Evolutionary conservation across 2,329 filamentous ascomycete species (phyloP), one percentile per base, ranked within the genome.

Genomic region (Neopestalotiopsis rosae): DNA sequence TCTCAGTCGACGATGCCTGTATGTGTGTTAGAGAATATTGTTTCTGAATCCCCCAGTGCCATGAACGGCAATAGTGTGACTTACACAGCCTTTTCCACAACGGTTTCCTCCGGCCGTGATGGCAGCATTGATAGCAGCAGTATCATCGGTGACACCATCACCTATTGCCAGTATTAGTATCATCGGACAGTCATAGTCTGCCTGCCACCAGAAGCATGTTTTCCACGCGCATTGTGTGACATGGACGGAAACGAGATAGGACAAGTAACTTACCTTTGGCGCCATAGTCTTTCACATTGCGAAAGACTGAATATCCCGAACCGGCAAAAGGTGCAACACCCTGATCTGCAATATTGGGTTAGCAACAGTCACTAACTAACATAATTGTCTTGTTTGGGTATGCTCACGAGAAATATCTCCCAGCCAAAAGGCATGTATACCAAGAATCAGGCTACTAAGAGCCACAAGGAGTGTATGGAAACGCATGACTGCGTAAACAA

Each of bases 241-340:
- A 12, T 30, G 30, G 30, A 28, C 4, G 13, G 17, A 24, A 12
- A 4, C 3, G n/a, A 30, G 28, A n/a, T 62, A 10, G 38, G 28
- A 30, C 32, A n/a, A 38, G 32, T 56, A n/a, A 72, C 77, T 9
- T 63, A 80, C 81, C 83, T 70, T 74, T 80, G 63, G 83, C 83
- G 61, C 84, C 84, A 69, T 82, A 86, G 76, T 84, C 83, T 73
- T 78, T 83, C 28, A 85, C 84, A 69, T 85, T 85, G 61, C 84
- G 81, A 70, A 84, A 86, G 5, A 85, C 81, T n/a, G 78, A 75
- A 67, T 84, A 85, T 38, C 78, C 80, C 17, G 74, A 65, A 5
- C 73, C 76, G 57, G 79, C 82, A 74, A 80, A 85, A 45, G 83
- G 82, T 10, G 83, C 82, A 68, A 81, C 69, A 13, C 83, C 83